phyloP scores from a whole-genome alignment of 2,329 filamentous ascomycete genomes.

The Penicillium crustosum region DNA sequence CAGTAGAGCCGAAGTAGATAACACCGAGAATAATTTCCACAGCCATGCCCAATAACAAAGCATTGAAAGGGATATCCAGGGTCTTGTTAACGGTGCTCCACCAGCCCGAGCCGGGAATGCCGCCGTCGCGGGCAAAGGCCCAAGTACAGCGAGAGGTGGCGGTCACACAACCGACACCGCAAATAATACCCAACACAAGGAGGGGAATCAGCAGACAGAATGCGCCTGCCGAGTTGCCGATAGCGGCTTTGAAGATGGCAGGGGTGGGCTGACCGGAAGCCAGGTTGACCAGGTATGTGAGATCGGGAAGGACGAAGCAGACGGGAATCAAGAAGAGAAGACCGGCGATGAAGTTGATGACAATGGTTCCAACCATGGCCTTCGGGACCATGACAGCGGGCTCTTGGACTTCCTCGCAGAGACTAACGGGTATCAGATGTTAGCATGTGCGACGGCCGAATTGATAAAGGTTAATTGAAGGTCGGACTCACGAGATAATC shows the following conservation, averaged over 20 bases:
- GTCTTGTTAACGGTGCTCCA: slow-evolving; percentile 64
- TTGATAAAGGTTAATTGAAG: neutral
- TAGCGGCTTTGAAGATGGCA: slow-evolving; percentile 70
- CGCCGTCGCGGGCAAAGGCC: slow-evolving; percentile 70
- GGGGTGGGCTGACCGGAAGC: slow-evolving; percentile 73
- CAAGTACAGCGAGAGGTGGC: slow-evolving; percentile 71
- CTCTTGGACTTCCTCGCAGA: slow-evolving; percentile 69
- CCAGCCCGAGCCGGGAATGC: slow-evolving; percentile 65
- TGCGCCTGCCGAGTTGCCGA: slow-evolving; percentile 67
- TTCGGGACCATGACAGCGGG: slow-evolving; percentile 65
- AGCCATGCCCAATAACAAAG: slow-evolving; percentile 64
- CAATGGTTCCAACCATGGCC: slow-evolving; percentile 67
- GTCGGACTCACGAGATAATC: slow-evolving; percentile 66
- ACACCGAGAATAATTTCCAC: slow-evolving; percentile 70
- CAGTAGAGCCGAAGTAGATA: slow-evolving; percentile 76
- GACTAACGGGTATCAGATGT: slow-evolving; percentile 30
- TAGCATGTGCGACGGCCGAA: slow-evolving; percentile 3
- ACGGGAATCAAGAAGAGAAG: slow-evolving; percentile 68
- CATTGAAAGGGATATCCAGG: slow-evolving; percentile 68
- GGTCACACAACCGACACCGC: slow-evolving; percentile 69
- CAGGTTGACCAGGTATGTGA: slow-evolving; percentile 60
- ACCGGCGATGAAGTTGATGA: slow-evolving; percentile 63
- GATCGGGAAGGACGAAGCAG: slow-evolving; percentile 70
- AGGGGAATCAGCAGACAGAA: slow-evolving; percentile 67
- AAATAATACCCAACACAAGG: slow-evolving; percentile 70